Evolutionary conservation across 768 basidiomycete genomes (phyloP).

Genomic region (Crassisporium funariophilum): DNA sequence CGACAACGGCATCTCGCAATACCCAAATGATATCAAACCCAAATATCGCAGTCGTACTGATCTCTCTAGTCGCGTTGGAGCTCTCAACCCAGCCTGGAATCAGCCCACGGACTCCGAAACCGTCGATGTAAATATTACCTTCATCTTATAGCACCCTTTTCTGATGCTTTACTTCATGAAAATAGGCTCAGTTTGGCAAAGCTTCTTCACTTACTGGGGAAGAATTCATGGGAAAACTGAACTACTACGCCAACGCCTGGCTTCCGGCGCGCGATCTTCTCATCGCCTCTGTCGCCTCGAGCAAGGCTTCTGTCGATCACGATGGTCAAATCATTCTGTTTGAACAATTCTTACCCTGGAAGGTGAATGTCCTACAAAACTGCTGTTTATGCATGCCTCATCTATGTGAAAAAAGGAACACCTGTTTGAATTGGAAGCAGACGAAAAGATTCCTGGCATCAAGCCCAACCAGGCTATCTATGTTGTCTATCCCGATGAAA

Average conservation of each 20-base stretch:
- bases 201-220: constrained; percentile 83
- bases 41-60: constrained; percentile 81
- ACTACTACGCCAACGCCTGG: constrained; percentile 89
- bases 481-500: constrained; percentile 88
- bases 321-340: constrained; percentile 81
- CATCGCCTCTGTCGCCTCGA: constrained; percentile 51
- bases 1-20: constrained; percentile 93
- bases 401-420: constrained; percentile 65
- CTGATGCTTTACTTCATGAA: constrained; percentile 1
- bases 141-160: not conserved
- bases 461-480: constrained; percentile 67
- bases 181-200: constrained; percentile 68
- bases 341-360: constrained; percentile 84
- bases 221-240: constrained; percentile 80
- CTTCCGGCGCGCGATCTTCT: constrained; percentile 88
- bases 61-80: constrained; percentile 78
- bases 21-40: constrained; percentile 62
- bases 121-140: constrained; percentile 65
- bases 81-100: constrained; percentile 94
- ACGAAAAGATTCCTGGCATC: constrained; percentile 41
- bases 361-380: constrained; percentile 47
- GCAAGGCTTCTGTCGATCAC: constrained; percentile 61
- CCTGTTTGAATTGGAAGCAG: constrained; percentile 82
- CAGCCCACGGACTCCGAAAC: constrained; percentile 63
- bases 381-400: not conserved